These are phyloP conservation scores for Phytopythium vexans DNA, from an alignment of 352 stramenopile species.

Conservation along the genomic window DNA sequence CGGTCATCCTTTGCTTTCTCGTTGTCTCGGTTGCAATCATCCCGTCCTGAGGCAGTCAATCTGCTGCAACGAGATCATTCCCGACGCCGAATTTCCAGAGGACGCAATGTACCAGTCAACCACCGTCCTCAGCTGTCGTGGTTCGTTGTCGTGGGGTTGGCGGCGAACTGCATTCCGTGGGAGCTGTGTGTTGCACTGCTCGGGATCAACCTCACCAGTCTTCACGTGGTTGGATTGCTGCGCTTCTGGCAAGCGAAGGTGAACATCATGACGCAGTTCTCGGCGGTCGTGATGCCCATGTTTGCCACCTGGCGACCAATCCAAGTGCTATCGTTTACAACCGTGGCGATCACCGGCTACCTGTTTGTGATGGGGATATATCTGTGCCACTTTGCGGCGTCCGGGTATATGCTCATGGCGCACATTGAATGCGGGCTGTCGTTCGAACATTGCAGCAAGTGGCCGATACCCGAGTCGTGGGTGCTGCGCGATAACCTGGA, in stretches of 20 bases:
- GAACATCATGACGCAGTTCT: slow-evolving; percentile 15
- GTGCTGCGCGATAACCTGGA: slow-evolving; percentile 61
- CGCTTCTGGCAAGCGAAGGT: slow-evolving; percentile 19
- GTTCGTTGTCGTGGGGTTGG: background rate
- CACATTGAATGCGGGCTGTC: slow-evolving; percentile 36
- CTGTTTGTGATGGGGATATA: slow-evolving; percentile 51
- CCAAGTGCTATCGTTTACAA: slow-evolving; percentile 44
- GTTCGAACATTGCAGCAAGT: slow-evolving; percentile 33
- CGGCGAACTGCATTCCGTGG: slow-evolving; percentile 36
- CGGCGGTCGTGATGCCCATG: slow-evolving; percentile 14
- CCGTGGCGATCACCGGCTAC: slow-evolving; percentile 33
- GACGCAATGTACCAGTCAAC: background rate
- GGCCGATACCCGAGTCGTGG: slow-evolving; percentile 18
- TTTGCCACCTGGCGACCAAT: slow-evolving; percentile 14
- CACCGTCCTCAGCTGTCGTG: background rate
- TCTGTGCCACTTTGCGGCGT: slow-evolving; percentile 49
- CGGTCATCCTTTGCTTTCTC: background rate
- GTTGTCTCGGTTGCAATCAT: background rate
- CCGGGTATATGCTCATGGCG: slow-evolving; percentile 60
- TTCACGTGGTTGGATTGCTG: slow-evolving; percentile 40
- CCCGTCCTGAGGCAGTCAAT: no score
- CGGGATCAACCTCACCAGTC: slow-evolving; percentile 30
- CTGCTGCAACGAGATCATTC: no score
- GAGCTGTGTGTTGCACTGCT: slow-evolving; percentile 20
- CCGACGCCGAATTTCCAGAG: no score